Evolutionary conservation across 164 flowering plant genomes (phyloP), one percentile per base, ranked within the genome.

Genomic region (Stephania cephalantha): DNA sequence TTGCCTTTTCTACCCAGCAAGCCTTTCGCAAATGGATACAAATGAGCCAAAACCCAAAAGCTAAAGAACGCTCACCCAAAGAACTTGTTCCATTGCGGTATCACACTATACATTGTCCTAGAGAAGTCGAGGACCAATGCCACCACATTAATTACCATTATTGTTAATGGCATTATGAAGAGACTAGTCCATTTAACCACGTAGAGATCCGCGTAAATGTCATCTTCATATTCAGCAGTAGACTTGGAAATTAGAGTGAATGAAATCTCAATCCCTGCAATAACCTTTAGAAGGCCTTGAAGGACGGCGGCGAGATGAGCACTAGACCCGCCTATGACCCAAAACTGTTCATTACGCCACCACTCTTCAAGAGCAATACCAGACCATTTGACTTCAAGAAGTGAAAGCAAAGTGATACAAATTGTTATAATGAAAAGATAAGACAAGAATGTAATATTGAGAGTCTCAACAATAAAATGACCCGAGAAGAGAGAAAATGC

Each of bases 261-360:
- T 1, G 97, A 93, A 58, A 93, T 91, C 71, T 93, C 94, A 73
- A 93, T 89, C 42, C 97, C 96, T 1, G 93, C 97, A 65, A 93
- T 48, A 46, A 93, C 94, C 69, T 93, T 93, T 17, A 93, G 85
- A 10, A 91, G 84, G 0, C 97, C 98, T 68, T 93, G 98, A 22
- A 93, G 80, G 25, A 93, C 98, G 6, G 98, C 98, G 15, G 90
- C 95, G 29, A 91, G 83, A 73, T 93, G 98, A 6, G 98, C 93
- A 75, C 97, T 91, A 9, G 97, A 90, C 58, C 98, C 98, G 46
- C 94, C 95, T 29, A 93, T 93, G 8, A 93, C 73, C 97, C 97
- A 93, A 74, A 93, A 92, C 82, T 92, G 95, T 75, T 92, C 97
- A 69, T 92, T 92, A 13, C 95, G 72, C 97, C 97, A 92, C 98